Evolutionary conservation across 2,329 filamentous ascomycete genomes (phyloP), one percentile per base, ranked within the genome.

Genomic region (Periglandula ipomoeae): DNA sequence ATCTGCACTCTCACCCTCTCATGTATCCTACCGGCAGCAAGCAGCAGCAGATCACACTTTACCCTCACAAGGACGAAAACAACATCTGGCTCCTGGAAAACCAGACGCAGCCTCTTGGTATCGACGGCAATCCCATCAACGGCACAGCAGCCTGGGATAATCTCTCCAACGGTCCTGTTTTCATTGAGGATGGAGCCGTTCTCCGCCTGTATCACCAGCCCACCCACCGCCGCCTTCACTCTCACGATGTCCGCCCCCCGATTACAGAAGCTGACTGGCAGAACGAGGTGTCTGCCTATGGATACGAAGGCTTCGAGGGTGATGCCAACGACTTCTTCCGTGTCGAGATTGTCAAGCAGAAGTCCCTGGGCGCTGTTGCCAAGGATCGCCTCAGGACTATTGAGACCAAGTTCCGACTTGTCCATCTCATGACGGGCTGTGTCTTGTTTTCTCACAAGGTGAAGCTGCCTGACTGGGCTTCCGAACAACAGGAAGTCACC

Each of bases 61-160:
- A 98, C 61, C 93, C 93, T 7, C 93, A 98, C 78, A 97, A 97
- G 76, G 93, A 98, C 61, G 89, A 95, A 64, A 98, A 98, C 78
- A 98, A 98, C 65, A 59, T 95, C 49, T 98, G 88, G 81, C 70
- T 96, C 32, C 65, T 97, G 50, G 93, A 98, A 73, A 98, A 98
- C 67, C 87, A 94, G 70, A 98, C 93, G 8, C 89, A 96, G 62
- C 93, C 93, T 9, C 74, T 93, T 17, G 84, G 82, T 49, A 72
- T 79, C 48, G 79, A 89, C 56, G 89, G 88, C 47, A 76, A 87
- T 53, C 78, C 82, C 42, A 84, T 95, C 54, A 84, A 86, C 57
- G 90, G 90, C 39, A 87, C 89, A 2, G 70, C 74, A 44, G 91
- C 89, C 8, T 97, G 91, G 91, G 86, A 95, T 61, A 79, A 74